Percentiles rank a stretch among this genome's conserved stretches.
Conservation (phyloP, 495 filamentous ascomycete genomes). For the Podospora pseudopauciseta region DNA sequence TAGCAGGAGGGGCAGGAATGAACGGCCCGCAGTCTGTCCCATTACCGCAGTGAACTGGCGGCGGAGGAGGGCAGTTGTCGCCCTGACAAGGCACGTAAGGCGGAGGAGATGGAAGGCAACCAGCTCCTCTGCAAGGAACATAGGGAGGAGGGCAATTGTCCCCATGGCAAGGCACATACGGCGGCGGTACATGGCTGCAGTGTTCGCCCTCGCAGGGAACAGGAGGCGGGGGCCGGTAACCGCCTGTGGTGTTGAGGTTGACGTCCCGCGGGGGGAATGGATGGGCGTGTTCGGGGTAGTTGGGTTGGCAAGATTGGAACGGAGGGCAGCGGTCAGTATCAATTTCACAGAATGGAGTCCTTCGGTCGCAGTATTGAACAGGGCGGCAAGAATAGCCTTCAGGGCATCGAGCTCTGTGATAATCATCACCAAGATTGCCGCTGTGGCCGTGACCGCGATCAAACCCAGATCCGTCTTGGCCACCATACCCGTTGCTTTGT, state of each 20-base stretch:
- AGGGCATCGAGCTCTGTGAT: conserved; percentile 9
- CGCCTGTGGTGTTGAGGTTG: neutral
- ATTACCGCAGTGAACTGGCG: neutral
- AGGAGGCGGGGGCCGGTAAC: neutral
- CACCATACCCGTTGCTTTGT: neutral
- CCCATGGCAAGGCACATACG: neutral
- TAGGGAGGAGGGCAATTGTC: neutral
- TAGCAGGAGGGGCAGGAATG: conserved; percentile 2
- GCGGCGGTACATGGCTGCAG: neutral
- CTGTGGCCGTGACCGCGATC: conserved; percentile 7
- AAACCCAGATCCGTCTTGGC: neutral
- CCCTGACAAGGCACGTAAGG: conserved; percentile 2
- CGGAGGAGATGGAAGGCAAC: neutral
- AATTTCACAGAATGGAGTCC: conserved; percentile 13
- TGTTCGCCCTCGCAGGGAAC: neutral
- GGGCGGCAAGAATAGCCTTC: conserved; percentile 18
- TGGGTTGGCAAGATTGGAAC: conserved; percentile 18
- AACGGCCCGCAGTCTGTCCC: neutral
- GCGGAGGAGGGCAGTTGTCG: neutral
- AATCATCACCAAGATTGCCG: neutral
- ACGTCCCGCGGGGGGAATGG: neutral
- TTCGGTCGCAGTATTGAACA: conserved; percentile 8
- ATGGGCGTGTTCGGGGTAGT: neutral
- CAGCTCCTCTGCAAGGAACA: neutral
- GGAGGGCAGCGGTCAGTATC: conserved; percentile 15